These are phyloP conservation scores for Hymenoscyphus infarciens DNA, from an alignment of 2,329 filamentous ascomycete genomes.

Conservation along the genomic window DNA sequence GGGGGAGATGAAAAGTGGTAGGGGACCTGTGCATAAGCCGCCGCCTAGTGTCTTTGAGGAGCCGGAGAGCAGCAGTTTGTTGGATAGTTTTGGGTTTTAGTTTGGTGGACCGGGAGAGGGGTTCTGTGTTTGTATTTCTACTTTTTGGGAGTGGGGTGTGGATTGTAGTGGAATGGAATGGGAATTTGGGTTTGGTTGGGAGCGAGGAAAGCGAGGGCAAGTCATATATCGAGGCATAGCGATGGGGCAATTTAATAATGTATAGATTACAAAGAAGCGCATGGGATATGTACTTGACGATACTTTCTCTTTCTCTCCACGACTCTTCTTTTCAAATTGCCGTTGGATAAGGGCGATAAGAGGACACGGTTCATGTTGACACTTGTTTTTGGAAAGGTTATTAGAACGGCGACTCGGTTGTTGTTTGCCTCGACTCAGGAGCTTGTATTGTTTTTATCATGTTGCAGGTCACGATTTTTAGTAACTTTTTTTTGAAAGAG, in stretches of 20 bases:
- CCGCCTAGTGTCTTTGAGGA: slow-evolving; percentile 82
- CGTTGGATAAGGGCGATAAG: too few relatives aligned
- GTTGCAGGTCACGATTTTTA: neutral
- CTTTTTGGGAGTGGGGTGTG: neutral
- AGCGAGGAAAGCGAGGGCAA: too few relatives aligned
- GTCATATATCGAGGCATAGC: too few relatives aligned
- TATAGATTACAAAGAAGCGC: neutral
- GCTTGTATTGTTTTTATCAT: too few relatives aligned
- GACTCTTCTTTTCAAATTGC: too few relatives aligned
- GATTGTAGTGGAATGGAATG: neutral
- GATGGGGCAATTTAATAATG: neutral
- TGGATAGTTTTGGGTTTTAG: slow-evolving; percentile 92
- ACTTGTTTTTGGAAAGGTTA: too few relatives aligned
- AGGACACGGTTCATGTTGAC: too few relatives aligned
- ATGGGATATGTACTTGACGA: too few relatives aligned
- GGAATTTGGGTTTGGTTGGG: neutral
- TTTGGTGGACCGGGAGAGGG: neutral
- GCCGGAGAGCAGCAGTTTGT: slow-evolving; percentile 80
- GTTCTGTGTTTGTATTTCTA: neutral
- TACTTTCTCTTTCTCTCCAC: too few relatives aligned
- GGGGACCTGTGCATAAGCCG: slow-evolving; percentile 43
- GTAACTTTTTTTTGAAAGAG: neutral
- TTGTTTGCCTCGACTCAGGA: too few relatives aligned
- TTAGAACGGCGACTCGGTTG: too few relatives aligned
- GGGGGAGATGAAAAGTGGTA: slow-evolving; percentile 42